These are phyloP conservation scores for Glaciozyma antarctica DNA, from an alignment of 768 basidiomycete species.

Conservation along the genomic window DNA sequence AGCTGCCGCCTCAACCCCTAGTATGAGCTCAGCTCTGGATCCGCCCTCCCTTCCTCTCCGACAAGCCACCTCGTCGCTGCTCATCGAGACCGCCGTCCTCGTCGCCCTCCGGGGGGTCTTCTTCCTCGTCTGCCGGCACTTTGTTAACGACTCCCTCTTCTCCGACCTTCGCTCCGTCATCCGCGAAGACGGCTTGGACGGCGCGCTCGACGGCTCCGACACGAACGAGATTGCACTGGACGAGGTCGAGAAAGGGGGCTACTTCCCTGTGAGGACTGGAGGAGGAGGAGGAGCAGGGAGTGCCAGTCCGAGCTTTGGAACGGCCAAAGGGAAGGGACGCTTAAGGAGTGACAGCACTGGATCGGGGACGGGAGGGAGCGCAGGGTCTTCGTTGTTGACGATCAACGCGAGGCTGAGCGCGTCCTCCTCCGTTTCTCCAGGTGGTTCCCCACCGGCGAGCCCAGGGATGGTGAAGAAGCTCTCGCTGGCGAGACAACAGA, in stretches of 20 bases:
- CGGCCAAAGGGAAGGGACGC: neutral
- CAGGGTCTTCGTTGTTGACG: neutral
- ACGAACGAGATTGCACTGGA: conserved; percentile 9
- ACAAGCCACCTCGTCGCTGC: neutral
- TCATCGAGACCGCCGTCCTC: conserved; percentile 23
- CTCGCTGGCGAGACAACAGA: neutral
- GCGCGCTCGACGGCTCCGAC: conserved; percentile 6
- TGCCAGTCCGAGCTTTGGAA: neutral
- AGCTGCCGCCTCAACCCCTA: neutral
- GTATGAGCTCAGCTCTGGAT: neutral
- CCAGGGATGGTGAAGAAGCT: neutral
- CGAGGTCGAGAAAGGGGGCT: conserved; percentile 12
- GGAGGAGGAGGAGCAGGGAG: neutral
- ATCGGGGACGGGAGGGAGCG: neutral
- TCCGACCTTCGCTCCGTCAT: conserved; percentile 30
- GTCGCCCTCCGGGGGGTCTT: conserved; percentile 22
- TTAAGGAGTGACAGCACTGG: neutral
- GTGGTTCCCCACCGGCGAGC: neutral
- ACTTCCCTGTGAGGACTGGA: conserved; percentile 4
- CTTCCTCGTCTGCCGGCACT: conserved; percentile 31
- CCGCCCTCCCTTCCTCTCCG: neutral
- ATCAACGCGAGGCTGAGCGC: neutral
- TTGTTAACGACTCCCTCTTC: conserved; percentile 32
- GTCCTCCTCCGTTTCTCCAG: neutral
- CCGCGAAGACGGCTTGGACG: conserved; percentile 18